phyloP scores from a whole-genome alignment of 768 basidiomycete species.

The Chalciporus piperatus region DNA sequence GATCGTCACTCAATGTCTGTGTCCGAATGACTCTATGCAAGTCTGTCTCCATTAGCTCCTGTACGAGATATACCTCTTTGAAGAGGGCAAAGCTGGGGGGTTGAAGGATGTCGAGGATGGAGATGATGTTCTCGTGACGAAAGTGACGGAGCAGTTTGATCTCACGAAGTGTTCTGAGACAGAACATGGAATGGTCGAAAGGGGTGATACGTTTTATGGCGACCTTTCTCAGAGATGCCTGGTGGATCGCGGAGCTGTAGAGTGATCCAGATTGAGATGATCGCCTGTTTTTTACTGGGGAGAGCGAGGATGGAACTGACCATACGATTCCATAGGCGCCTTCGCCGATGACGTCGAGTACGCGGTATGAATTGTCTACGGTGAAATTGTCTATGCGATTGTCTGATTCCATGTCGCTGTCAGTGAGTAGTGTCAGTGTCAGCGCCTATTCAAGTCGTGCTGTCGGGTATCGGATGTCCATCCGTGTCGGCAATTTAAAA shows the following conservation, averaged over 20 bases:
- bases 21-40: slow-evolving; percentile 95
- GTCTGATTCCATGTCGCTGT: slow-evolving; percentile 24
- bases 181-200: slow-evolving; percentile 94
- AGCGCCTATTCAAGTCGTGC: too few relatives aligned
- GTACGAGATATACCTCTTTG: slow-evolving; percentile 77
- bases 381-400: slow-evolving; percentile 43
- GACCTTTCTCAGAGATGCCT: slow-evolving; percentile 76
- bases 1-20: slow-evolving; percentile 91
- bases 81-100: slow-evolving; percentile 75
- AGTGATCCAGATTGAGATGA: background rate
- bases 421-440: too few relatives aligned
- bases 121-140: slow-evolving; percentile 86
- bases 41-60: slow-evolving; percentile 89
- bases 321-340: slow-evolving; percentile 94
- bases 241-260: slow-evolving; percentile 69
- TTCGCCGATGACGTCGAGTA: slow-evolving; percentile 86
- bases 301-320: slow-evolving; percentile 23
- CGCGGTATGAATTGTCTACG: slow-evolving; percentile 59
- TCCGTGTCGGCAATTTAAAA: background rate
- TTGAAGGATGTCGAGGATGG: slow-evolving; percentile 89
- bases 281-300: background rate
- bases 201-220: slow-evolving; percentile 96
- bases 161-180: slow-evolving; percentile 78
- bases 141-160: slow-evolving; percentile 92
- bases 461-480: slow-evolving; percentile 24